Percentiles rank a stretch among this genome's conserved stretches.
phyloP scores from a whole-genome alignment of 345 rosid genomes.

The Hibiscus tridactylites region DNA sequence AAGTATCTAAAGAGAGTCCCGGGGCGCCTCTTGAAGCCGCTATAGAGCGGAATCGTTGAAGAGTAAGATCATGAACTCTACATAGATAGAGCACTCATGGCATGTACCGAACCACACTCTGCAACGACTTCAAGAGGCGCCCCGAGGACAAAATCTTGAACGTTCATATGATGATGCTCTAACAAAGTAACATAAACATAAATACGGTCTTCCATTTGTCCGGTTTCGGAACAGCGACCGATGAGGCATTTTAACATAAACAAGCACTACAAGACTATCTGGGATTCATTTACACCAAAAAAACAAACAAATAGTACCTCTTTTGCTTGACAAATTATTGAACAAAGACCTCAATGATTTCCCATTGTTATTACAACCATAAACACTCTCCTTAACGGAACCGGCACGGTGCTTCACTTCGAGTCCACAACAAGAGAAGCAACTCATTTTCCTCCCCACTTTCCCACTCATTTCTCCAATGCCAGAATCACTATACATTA shows the following conservation, averaged over 20 bases:
- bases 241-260: not conserved
- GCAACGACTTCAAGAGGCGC: no score
- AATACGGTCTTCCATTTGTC: not conserved
- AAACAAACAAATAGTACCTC: constrained; percentile 15
- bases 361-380: not conserved
- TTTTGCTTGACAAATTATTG: constrained; percentile 17
- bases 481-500: not conserved
- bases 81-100: no score
- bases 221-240: not conserved
- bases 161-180: no score
- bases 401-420: not conserved
- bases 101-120: no score
- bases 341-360: constrained; percentile 17
- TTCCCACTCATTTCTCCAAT: no score
- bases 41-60: no score
- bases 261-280: not conserved
- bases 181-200: not conserved
- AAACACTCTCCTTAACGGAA: not conserved
- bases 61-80: no score
- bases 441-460: constrained; percentile 1
- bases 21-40: no score
- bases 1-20: no score
- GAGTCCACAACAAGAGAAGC: constrained; percentile 9
- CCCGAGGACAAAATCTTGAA: no score
- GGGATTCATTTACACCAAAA: not conserved